Percentiles rank a stretch among this genome's conserved stretches.
Evolutionary conservation across 148 eudicot genomes (phyloP).

Genomic region (Persicaria tinctoria): DNA sequence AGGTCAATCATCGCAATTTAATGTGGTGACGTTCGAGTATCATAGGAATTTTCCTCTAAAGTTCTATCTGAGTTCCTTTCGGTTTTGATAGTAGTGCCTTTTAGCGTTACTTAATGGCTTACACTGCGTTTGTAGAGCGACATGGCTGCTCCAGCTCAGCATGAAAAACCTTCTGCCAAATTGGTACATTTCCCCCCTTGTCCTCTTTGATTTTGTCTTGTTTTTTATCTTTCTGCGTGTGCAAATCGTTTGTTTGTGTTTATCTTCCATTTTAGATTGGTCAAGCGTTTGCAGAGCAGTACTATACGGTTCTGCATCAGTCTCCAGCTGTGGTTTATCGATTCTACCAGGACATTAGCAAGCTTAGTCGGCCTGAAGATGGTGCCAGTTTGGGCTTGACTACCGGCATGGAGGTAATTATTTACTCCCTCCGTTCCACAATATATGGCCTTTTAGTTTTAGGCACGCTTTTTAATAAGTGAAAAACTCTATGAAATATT

Average conservation of each 20-base stretch:
- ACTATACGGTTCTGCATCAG: conserved; percentile 56
- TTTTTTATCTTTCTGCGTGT: background rate
- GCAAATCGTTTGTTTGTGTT: background rate
- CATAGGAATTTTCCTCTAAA: background rate
- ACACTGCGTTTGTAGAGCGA: background rate
- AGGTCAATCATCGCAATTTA: conserved; percentile 6
- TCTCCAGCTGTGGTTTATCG: conserved; percentile 58
- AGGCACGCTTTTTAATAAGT: no score
- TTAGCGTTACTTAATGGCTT: background rate
- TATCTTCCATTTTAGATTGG: conserved; percentile 43
- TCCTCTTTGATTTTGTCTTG: background rate
- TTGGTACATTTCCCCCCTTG: background rate
- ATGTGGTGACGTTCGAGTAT: background rate
- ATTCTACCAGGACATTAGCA: conserved; percentile 72
- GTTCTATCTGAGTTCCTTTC: background rate
- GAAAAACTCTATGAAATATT: no score
- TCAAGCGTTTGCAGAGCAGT: conserved; percentile 74
- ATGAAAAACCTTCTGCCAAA: background rate
- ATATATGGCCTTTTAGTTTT: no score
- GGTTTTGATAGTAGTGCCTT: background rate
- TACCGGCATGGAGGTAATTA: conserved; percentile 40
- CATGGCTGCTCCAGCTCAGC: conserved; percentile 1
- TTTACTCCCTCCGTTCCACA: background rate
- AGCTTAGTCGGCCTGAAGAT: conserved; percentile 56
- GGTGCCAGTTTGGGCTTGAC: conserved; percentile 52